These are phyloP conservation scores for Boletus reticuloceps DNA, from an alignment of 768 basidiomycete genomes.

Conservation along the genomic window DNA sequence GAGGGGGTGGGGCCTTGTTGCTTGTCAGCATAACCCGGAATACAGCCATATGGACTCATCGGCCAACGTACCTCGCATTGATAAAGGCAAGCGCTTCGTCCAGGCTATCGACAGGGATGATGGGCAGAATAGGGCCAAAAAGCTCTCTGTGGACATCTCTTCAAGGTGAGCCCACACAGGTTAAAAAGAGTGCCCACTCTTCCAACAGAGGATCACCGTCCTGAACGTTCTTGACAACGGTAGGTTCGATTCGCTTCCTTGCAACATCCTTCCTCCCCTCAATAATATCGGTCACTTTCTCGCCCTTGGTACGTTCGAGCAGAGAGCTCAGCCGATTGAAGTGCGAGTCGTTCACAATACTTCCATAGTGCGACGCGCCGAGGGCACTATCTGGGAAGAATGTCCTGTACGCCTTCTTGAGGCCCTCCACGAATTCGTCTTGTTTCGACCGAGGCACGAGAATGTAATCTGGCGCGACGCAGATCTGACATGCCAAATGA, in stretches of 20 bases:
- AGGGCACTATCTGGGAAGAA: constrained; percentile 59
- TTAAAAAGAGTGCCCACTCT: constrained; percentile 38
- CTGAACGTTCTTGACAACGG: constrained; percentile 53
- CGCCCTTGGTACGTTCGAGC: constrained; percentile 53
- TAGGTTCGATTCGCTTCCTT: constrained; percentile 53
- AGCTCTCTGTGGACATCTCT: constrained; percentile 49
- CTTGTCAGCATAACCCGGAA: constrained; percentile 1
- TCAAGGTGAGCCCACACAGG: background rate
- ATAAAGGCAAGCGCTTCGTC: constrained; percentile 57
- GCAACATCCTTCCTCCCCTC: constrained; percentile 36
- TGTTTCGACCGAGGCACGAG: constrained; percentile 42
- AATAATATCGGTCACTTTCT: constrained; percentile 49
- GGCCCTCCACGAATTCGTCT: constrained; percentile 43
- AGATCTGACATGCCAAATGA: constrained; percentile 27
- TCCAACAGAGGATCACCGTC: constrained; percentile 58
- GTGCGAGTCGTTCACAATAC: constrained; percentile 55
- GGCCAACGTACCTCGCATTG: constrained; percentile 43
- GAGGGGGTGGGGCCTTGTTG: constrained; percentile 52
- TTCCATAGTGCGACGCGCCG: constrained; percentile 40
- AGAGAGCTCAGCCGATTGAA: constrained; percentile 51
- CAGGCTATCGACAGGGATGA: constrained; percentile 54
- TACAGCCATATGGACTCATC: too few relatives aligned
- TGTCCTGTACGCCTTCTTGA: constrained; percentile 40
- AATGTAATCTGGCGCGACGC: constrained; percentile 45
- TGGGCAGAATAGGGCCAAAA: constrained; percentile 69